phyloP scores from a whole-genome alignment of 495 filamentous ascomycete genomes.

The Podospora australis region DNA sequence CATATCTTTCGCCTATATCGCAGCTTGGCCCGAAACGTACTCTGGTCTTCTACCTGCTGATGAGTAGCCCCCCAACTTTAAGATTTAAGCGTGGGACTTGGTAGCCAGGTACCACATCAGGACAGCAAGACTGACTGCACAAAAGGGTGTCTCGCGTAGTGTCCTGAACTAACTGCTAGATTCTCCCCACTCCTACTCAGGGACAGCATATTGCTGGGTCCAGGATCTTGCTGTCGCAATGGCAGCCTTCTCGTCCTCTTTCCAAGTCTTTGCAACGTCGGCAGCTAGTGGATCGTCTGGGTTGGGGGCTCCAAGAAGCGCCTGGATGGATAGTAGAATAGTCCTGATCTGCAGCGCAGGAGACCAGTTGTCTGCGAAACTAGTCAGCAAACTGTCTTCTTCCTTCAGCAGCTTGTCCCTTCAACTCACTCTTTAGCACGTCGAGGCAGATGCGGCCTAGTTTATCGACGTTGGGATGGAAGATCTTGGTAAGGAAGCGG shows the following conservation, averaged over 20 bases:
- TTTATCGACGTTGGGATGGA: constrained; percentile 98
- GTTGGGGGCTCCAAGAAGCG: constrained; percentile 91
- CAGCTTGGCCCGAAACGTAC: no score
- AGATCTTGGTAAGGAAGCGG: constrained; percentile 97
- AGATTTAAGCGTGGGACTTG: no score
- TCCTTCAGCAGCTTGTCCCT: background rate
- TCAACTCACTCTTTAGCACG: constrained; percentile 81
- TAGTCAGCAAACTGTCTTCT: background rate
- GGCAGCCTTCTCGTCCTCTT: constrained; percentile 85
- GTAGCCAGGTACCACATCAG: no score
- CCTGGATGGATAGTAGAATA: constrained; percentile 95
- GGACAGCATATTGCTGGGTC: constrained; percentile 66
- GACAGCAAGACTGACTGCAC: no score
- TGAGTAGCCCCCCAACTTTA: no score
- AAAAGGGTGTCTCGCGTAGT: background rate
- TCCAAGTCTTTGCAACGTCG: constrained; percentile 97
- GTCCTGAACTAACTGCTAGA: background rate
- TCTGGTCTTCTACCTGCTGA: no score
- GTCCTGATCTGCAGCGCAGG: constrained; percentile 96
- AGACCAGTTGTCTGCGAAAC: constrained; percentile 86
- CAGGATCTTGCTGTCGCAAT: constrained; percentile 86
- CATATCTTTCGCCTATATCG: no score
- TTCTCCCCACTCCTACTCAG: constrained; percentile 9
- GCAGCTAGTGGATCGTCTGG: constrained; percentile 95
- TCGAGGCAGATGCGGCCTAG: constrained; percentile 95